Evolutionary conservation across 345 rosid species (phyloP).

Genomic region (Arabis hirsuta): DNA sequence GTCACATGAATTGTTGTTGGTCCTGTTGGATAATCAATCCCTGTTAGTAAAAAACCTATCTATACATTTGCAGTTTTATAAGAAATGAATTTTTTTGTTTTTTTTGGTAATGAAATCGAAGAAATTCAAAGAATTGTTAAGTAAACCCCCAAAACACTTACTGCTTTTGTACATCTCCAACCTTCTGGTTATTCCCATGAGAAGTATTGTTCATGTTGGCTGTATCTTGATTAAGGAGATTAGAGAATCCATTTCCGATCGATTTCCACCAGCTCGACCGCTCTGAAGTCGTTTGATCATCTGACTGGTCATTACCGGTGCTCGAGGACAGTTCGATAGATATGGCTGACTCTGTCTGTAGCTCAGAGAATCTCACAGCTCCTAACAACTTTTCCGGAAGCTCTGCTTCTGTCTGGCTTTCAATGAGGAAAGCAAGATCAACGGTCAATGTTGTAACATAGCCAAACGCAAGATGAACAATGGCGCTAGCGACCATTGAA

Average conservation of each 20-base stretch:
- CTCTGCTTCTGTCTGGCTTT: conserved; percentile 79
- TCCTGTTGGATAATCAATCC: conserved; percentile 7
- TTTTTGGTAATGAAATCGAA: conserved; percentile 12
- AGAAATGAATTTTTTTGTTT: not conserved
- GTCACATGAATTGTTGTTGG: not conserved
- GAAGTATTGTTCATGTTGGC: conserved; percentile 49
- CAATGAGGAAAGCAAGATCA: conserved; percentile 87
- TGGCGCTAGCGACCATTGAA: conserved; percentile 93
- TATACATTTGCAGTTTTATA: conserved; percentile 23
- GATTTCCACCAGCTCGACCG: conserved; percentile 81
- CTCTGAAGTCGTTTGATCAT: conserved; percentile 53
- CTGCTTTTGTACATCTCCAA: conserved; percentile 51
- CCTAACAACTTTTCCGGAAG: conserved; percentile 86
- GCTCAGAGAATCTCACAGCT: conserved; percentile 79
- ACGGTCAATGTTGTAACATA: conserved; percentile 87
- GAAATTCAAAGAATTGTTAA: conserved; percentile 28
- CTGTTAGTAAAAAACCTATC: conserved; percentile 11
- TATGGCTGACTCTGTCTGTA: conserved; percentile 70
- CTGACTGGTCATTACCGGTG: conserved; percentile 10
- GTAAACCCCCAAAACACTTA: conserved; percentile 37
- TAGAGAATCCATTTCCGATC: conserved; percentile 77
- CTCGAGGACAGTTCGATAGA: conserved; percentile 45
- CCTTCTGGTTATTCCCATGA: conserved; percentile 39
- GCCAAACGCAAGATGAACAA: conserved; percentile 92
- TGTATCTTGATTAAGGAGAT: conserved; percentile 62